Conservation (phyloP, 2,329 filamentous ascomycete genomes). For the Spiromastix sp. region DNA sequence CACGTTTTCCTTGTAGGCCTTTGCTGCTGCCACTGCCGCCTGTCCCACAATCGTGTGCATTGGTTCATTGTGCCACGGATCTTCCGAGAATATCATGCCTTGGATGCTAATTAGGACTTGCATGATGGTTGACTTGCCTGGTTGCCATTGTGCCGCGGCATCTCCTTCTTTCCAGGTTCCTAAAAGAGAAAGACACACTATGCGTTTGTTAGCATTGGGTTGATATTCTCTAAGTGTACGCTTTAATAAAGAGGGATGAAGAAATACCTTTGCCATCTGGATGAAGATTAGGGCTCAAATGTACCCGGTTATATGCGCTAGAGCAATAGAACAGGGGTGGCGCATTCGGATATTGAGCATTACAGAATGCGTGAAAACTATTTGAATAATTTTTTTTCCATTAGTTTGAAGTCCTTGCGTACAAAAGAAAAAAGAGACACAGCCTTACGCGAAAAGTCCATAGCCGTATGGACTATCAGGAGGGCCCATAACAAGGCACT, state of each 20-base stretch:
- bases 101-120: slow-evolving; percentile 48
- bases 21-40: slow-evolving; percentile 11
- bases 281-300: slow-evolving; percentile 46
- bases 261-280: slow-evolving; percentile 36
- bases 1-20: slow-evolving; percentile 21
- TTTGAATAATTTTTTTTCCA: too few relatives aligned
- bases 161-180: slow-evolving; percentile 38
- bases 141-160: slow-evolving; percentile 33
- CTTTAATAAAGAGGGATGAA: not conserved
- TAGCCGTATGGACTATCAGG: slow-evolving; percentile 43
- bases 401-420: too few relatives aligned
- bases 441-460: slow-evolving; percentile 39
- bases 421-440: too few relatives aligned
- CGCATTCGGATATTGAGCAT: slow-evolving; percentile 29
- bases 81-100: slow-evolving; percentile 45
- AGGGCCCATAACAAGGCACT: slow-evolving; percentile 41
- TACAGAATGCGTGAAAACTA: slow-evolving; percentile 41
- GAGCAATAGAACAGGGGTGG: slow-evolving; percentile 36
- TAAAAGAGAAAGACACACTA: slow-evolving; percentile 42
- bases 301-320: slow-evolving; percentile 35
- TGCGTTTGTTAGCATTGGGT: slow-evolving; percentile 6
- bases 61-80: slow-evolving; percentile 48
- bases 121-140: slow-evolving; percentile 38
- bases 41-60: slow-evolving; percentile 20
- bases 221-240: not conserved